A percentile compares a stretch with the other conserved stretches of the same genome.
Conservation (phyloP, 1,284 basidiomycete genomes). For the Xerocomus alliaceus region DNA sequence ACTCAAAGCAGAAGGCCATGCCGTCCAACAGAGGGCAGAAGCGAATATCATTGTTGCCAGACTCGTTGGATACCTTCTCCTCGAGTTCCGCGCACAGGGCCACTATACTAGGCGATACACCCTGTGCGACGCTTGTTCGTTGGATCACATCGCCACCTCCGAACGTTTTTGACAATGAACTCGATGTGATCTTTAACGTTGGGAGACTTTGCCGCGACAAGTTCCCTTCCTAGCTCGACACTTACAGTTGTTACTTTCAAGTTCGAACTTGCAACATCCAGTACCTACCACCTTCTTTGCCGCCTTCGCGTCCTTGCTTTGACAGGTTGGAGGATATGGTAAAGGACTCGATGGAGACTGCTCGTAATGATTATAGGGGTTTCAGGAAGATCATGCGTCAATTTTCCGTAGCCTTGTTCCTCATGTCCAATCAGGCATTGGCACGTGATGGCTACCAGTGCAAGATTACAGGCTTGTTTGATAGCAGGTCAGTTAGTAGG, state of each 20-base stretch:
- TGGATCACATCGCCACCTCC: neutral
- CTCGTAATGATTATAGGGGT: neutral
- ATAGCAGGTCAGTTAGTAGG: neutral
- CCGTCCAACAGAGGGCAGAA: neutral
- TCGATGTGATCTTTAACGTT: neutral
- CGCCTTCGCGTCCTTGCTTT: neutral
- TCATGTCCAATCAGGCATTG: neutral
- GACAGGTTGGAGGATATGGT: neutral
- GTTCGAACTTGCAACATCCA: neutral
- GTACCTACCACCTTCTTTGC: neutral
- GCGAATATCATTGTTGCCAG: neutral
- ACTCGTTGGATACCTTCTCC: neutral
- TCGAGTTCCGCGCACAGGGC: neutral
- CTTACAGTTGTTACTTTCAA: neutral
- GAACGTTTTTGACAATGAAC: neutral
- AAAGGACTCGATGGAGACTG: neutral
- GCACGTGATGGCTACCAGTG: neutral
- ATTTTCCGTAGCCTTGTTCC: neutral
- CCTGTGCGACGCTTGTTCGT: neutral
- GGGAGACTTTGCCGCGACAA: neutral
- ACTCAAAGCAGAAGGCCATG: neutral
- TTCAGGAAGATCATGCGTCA: neutral
- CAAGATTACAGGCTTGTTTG: neutral
- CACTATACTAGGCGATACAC: neutral
- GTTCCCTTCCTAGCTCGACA: neutral